Percentiles rank a stretch among this genome's conserved stretches.
These are phyloP conservation scores for Candida anglica DNA, from an alignment of 805 yeast species.

Conservation along the genomic window DNA sequence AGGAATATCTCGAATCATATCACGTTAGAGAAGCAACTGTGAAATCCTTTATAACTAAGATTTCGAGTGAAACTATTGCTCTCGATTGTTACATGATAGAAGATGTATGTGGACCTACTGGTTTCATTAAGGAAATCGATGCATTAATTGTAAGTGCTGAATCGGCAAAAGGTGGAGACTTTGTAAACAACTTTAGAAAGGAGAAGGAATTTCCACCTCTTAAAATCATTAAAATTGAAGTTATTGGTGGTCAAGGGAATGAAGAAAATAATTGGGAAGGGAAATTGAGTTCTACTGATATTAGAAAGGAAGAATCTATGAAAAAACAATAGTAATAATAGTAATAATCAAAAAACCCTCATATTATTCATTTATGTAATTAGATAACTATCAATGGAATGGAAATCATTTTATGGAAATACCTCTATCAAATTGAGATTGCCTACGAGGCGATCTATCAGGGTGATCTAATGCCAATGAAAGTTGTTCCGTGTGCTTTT, in stretches of 20 bases:
- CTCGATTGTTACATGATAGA: slow-evolving; percentile 50
- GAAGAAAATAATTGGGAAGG: slow-evolving; percentile 50
- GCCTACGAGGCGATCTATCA: slow-evolving; percentile 58
- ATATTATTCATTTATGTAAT: not conserved
- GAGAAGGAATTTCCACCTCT: slow-evolving; percentile 53
- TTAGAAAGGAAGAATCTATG: slow-evolving; percentile 40
- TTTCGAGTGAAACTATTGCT: slow-evolving; percentile 42
- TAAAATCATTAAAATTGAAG: slow-evolving; percentile 31
- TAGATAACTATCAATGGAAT: slow-evolving; percentile 4
- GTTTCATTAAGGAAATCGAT: slow-evolving; percentile 65
- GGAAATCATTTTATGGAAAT: slow-evolving; percentile 31
- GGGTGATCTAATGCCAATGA: slow-evolving; percentile 83
- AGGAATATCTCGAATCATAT: slow-evolving; percentile 59
- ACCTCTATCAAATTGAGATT: slow-evolving; percentile 36
- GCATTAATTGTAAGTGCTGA: slow-evolving; percentile 81
- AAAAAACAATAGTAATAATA: not conserved
- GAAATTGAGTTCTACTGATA: slow-evolving; percentile 81
- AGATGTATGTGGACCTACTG: slow-evolving; percentile 95
- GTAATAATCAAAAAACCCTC: not conserved
- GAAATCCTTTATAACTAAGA: slow-evolving; percentile 39
- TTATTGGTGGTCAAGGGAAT: slow-evolving; percentile 58
- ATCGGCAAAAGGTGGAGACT: slow-evolving; percentile 68
- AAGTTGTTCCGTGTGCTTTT: slow-evolving; percentile 36
- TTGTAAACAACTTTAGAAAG: slow-evolving; percentile 62
- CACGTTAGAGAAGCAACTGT: slow-evolving; percentile 48